Evolutionary conservation across 495 filamentous ascomycete genomes (phyloP).

Genomic region (Tetracladium marchalianum): DNA sequence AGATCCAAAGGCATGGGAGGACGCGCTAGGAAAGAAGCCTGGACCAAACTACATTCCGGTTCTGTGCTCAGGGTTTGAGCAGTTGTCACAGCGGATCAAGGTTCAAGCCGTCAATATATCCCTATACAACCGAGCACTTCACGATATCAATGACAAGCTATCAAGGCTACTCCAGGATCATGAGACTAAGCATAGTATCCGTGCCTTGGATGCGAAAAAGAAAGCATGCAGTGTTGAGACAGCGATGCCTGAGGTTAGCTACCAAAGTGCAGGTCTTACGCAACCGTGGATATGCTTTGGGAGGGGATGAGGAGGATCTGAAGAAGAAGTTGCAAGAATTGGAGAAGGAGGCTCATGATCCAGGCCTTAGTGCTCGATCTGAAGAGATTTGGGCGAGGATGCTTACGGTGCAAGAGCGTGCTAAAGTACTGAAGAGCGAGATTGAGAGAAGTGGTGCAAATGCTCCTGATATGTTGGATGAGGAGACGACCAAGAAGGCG

Average conservation of each 20-base stretch:
- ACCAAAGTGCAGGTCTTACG: slow-evolving; percentile 86
- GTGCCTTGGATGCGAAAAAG: slow-evolving; percentile 71
- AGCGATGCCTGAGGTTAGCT: slow-evolving; percentile 74
- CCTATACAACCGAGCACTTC: slow-evolving; percentile 68
- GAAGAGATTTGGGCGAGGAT: slow-evolving; percentile 98
- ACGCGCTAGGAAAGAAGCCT: slow-evolving; percentile 77
- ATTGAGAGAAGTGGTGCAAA: slow-evolving; percentile 52
- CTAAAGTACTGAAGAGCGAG: slow-evolving; percentile 68
- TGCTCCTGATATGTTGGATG: slow-evolving; percentile 52
- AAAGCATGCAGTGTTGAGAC: slow-evolving; percentile 68
- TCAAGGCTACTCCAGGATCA: slow-evolving; percentile 71
- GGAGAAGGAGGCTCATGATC: slow-evolving; percentile 71
- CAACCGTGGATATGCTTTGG: slow-evolving; percentile 86
- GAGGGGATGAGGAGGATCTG: slow-evolving; percentile 81
- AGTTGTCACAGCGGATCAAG: slow-evolving; percentile 65
- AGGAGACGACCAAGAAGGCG: slow-evolving; percentile 67
- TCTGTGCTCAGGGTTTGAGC: slow-evolving; percentile 40
- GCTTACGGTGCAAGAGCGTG: slow-evolving; percentile 72
- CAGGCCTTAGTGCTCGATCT: slow-evolving; percentile 66
- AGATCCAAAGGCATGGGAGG: slow-evolving; percentile 83
- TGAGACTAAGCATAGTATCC: slow-evolving; percentile 69
- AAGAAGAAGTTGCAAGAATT: slow-evolving; percentile 72
- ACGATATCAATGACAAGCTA: slow-evolving; percentile 81
- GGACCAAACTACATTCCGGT: slow-evolving; percentile 68
- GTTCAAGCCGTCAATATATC: slow-evolving; percentile 65